A percentile compares a stretch with the other conserved stretches of the same genome.
Conservation (phyloP, 2,329 filamentous ascomycete species). For the Davidsoniella eucalypti region DNA sequence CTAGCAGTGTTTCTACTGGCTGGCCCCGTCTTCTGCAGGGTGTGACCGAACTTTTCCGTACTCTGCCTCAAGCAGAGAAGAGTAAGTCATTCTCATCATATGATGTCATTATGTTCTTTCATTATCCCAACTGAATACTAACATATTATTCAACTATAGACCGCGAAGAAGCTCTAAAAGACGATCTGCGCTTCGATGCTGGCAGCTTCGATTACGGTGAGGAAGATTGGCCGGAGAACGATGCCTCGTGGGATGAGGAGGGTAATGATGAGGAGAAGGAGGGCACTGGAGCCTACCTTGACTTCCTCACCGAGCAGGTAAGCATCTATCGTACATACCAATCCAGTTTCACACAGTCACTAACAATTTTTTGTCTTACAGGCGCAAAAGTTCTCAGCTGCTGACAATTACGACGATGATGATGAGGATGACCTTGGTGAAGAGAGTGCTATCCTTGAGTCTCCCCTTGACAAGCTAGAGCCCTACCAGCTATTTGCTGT, state of each 20-base stretch:
- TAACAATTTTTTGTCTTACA: conserved; percentile 21
- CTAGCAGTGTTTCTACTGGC: conserved; percentile 80
- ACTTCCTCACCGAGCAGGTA: conserved; percentile 87
- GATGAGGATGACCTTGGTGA: conserved; percentile 73
- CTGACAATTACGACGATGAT: conserved; percentile 39
- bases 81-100: conserved; percentile 34
- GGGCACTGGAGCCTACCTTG: conserved; percentile 84
- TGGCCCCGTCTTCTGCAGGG: conserved; percentile 86
- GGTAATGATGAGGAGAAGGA: conserved; percentile 55
- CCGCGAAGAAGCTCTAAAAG: conserved; percentile 79
- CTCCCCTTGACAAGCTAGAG: conserved; percentile 86
- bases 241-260: conserved; percentile 62
- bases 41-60: conserved; percentile 81
- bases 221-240: conserved; percentile 71
- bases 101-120: background rate
- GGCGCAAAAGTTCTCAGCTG: conserved; percentile 69
- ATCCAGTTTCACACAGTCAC: background rate
- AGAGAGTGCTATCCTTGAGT: conserved; percentile 83
- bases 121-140: background rate
- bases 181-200: conserved; percentile 61
- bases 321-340: conserved; percentile 5
- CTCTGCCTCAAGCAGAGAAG: conserved; percentile 71
- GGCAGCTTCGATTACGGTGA: conserved; percentile 47
- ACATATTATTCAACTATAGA: conserved; percentile 29
- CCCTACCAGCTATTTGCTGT: conserved; percentile 80